Evolutionary conservation across 345 rosid genomes (phyloP).

Genomic region (Dimocarpus longan): DNA sequence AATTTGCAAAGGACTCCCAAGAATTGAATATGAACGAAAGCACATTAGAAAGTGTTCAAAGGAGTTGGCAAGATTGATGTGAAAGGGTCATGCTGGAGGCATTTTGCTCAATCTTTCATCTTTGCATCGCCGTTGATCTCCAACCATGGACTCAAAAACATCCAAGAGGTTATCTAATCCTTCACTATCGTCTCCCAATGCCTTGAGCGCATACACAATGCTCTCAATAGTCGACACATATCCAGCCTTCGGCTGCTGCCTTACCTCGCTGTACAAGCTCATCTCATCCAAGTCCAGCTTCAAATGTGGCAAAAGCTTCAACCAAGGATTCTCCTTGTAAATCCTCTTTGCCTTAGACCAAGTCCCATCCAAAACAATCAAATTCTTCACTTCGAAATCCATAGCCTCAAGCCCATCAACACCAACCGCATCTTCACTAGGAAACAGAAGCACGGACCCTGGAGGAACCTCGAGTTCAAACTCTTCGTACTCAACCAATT

Average conservation of each 20-base stretch:
- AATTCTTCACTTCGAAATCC: conserved; percentile 52
- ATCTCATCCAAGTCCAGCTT: conserved; percentile 57
- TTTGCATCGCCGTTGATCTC: conserved; percentile 71
- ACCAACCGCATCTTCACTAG: conserved; percentile 52
- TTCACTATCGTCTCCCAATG: conserved; percentile 46
- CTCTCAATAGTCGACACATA: conserved; percentile 85
- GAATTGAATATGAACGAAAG: not conserved
- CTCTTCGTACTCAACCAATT: conserved; percentile 52
- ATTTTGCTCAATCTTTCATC: conserved; percentile 47
- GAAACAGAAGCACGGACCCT: conserved; percentile 71
- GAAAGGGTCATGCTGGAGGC: conserved; percentile 11
- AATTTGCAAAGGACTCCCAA: not conserved
- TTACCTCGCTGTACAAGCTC: conserved; percentile 74
- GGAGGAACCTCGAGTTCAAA: conserved; percentile 57
- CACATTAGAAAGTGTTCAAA: not conserved
- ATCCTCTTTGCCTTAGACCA: conserved; percentile 84
- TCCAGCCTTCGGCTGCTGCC: conserved; percentile 76
- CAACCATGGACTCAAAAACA: conserved; percentile 80
- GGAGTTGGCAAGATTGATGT: not conserved
- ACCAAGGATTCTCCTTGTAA: conserved; percentile 87
- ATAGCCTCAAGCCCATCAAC: conserved; percentile 47
- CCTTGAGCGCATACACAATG: conserved; percentile 66
- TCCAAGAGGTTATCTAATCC: conserved; percentile 65
- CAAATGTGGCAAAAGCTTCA: conserved; percentile 75
- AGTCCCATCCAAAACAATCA: conserved; percentile 87